Conservation (phyloP, 768 basidiomycete genomes). For the Mrakia gelida region DNA sequence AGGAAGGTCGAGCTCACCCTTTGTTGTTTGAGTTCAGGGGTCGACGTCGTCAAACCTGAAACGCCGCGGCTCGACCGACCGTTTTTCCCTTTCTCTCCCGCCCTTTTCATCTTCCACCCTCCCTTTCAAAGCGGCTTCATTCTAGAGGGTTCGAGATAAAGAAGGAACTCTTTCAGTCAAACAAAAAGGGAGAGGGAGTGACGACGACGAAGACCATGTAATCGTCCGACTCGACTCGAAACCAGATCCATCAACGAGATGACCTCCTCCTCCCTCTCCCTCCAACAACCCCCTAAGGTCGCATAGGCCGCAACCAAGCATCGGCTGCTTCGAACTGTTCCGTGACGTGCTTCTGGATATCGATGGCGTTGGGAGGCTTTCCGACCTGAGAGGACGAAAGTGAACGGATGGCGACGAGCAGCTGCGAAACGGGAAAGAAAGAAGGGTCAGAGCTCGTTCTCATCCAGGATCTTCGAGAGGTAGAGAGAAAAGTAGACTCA, state of each 20-base stretch:
- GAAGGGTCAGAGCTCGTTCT: background rate
- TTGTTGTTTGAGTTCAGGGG: no score
- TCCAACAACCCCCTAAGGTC: constrained; percentile 13
- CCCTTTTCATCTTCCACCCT: no score
- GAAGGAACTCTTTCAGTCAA: no score
- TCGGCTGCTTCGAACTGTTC: constrained; percentile 96
- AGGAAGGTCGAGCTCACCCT: background rate
- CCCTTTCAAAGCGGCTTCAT: no score
- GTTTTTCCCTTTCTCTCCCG: no score
- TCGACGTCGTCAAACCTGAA: no score
- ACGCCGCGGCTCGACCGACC: no score
- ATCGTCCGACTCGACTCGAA: background rate
- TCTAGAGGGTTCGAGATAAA: no score
- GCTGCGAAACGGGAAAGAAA: constrained; percentile 48
- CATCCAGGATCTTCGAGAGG: background rate
- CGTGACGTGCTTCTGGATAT: constrained; percentile 78
- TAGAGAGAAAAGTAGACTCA: constrained; percentile 49
- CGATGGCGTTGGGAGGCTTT: constrained; percentile 48
- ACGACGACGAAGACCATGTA: background rate
- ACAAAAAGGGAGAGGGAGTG: background rate
- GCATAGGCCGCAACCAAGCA: constrained; percentile 72
- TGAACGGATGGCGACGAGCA: constrained; percentile 77
- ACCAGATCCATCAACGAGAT: background rate
- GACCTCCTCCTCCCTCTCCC: background rate
- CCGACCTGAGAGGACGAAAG: constrained; percentile 54